These are phyloP conservation scores for Pseudogymnoascus verrucosus DNA, from an alignment of 2,329 filamentous ascomycete genomes.

Conservation along the genomic window DNA sequence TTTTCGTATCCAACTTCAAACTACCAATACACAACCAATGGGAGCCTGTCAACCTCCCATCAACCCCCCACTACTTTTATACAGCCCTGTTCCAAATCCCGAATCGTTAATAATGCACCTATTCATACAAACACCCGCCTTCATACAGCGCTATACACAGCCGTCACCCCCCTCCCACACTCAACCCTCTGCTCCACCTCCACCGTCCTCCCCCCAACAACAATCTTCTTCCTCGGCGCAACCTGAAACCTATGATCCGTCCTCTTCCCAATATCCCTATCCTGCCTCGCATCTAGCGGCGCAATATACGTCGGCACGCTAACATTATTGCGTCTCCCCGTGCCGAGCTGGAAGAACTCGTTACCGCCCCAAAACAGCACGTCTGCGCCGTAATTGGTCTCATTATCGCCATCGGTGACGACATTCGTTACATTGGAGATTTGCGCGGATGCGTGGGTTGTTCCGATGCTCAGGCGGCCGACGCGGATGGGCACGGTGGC, in stretches of 20 bases:
- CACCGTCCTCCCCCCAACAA: conserved; percentile 60
- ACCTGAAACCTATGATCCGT: conserved; percentile 73
- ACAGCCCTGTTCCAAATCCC: background rate
- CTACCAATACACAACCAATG: background rate
- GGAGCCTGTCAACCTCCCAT: background rate
- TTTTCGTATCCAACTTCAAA: background rate
- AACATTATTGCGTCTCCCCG: conserved; percentile 76
- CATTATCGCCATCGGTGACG: conserved; percentile 52
- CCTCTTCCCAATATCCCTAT: conserved; percentile 51
- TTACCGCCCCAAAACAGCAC: conserved; percentile 93
- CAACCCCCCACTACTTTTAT: background rate
- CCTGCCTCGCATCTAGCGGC: conserved; percentile 59
- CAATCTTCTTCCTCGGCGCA: conserved; percentile 65
- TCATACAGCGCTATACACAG: conserved; percentile 50
- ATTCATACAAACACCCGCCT: background rate
- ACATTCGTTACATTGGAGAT: conserved; percentile 74
- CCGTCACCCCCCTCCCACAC: conserved; percentile 75
- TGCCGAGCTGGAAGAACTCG: conserved; percentile 87
- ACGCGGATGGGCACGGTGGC: conserved; percentile 70
- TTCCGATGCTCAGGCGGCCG: conserved; percentile 63
- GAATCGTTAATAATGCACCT: background rate
- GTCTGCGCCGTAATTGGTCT: conserved; percentile 83
- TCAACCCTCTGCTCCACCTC: conserved; percentile 80
- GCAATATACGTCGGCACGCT: conserved; percentile 70
- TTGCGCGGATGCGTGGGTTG: conserved; percentile 72